Conservation (phyloP, 257 asterid genomes). For the Jacaranda mimosifolia region DNA sequence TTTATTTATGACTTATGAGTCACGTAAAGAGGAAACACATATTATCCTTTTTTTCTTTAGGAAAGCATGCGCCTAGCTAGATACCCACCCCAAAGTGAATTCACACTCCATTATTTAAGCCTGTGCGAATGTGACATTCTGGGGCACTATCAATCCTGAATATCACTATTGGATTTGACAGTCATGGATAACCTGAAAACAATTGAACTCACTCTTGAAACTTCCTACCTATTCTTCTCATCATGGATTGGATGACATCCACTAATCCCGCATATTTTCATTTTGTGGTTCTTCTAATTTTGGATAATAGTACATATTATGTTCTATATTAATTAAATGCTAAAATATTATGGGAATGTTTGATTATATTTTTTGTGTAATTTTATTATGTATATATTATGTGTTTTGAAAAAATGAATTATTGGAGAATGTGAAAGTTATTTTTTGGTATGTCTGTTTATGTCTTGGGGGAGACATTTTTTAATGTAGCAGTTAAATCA, state of each 20-base stretch:
- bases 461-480: no score
- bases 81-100: not conserved
- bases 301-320: not conserved
- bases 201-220: not conserved
- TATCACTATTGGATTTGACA: slow-evolving; percentile 24
- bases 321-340: no score
- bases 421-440: no score
- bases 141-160: slow-evolving; percentile 12
- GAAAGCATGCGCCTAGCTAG: slow-evolving; percentile 26
- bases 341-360: no score
- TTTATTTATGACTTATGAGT: not conserved
- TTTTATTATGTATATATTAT: no score
- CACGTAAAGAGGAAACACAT: slow-evolving; percentile 14
- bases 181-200: slow-evolving; percentile 16
- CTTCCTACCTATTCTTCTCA: not conserved
- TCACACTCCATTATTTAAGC: not conserved
- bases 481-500: no score
- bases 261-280: not conserved
- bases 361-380: no score
- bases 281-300: not conserved
- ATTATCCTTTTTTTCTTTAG: not conserved
- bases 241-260: slow-evolving; percentile 12
- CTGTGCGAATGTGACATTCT: slow-evolving; percentile 20
- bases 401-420: no score
- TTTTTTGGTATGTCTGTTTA: no score